phyloP scores from a whole-genome alignment of 768 basidiomycete genomes.

The Pisolithus marmoratus region DNA sequence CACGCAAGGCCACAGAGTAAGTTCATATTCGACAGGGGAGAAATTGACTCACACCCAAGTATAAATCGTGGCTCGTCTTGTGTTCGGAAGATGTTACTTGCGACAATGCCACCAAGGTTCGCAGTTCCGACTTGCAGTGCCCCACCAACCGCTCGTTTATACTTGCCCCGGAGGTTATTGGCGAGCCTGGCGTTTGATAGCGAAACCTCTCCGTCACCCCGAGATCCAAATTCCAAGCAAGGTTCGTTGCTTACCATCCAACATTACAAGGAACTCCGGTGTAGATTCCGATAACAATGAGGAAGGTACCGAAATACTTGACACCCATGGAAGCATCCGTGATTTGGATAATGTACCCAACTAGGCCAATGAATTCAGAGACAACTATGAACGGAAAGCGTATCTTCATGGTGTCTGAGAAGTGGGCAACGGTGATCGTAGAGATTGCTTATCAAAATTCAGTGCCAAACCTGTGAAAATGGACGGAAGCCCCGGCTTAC shows the following conservation, averaged over 20 bases:
- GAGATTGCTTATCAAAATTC: slow-evolving; percentile 32
- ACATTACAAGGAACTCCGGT: slow-evolving; percentile 54
- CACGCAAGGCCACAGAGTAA: not conserved
- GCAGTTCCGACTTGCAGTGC: slow-evolving; percentile 29
- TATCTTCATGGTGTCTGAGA: slow-evolving; percentile 49
- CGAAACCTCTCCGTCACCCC: not conserved
- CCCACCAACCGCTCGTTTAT: slow-evolving; percentile 1
- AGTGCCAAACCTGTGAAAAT: not conserved
- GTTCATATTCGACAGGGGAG: not conserved
- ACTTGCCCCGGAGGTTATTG: slow-evolving; percentile 1
- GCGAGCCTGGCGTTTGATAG: not conserved
- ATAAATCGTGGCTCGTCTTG: slow-evolving; percentile 54
- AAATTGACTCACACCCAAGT: slow-evolving; percentile 45
- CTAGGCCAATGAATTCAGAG: slow-evolving; percentile 43
- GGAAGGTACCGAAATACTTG: slow-evolving; percentile 72
- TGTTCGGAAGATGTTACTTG: slow-evolving; percentile 47
- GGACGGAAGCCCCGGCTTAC: slow-evolving; percentile 29
- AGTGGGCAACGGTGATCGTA: slow-evolving; percentile 45
- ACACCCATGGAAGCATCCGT: slow-evolving; percentile 43
- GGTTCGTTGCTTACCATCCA: slow-evolving; percentile 42
- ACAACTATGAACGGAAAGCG: slow-evolving; percentile 56
- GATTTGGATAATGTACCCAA: slow-evolving; percentile 64
- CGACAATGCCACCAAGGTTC: slow-evolving; percentile 36
- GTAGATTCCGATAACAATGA: slow-evolving; percentile 61
- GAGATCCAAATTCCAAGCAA: not conserved